Percentiles rank a stretch among this genome's conserved stretches.
phyloP scores from a whole-genome alignment of 2,329 filamentous ascomycete genomes.

The Endocalyx cinctus region DNA sequence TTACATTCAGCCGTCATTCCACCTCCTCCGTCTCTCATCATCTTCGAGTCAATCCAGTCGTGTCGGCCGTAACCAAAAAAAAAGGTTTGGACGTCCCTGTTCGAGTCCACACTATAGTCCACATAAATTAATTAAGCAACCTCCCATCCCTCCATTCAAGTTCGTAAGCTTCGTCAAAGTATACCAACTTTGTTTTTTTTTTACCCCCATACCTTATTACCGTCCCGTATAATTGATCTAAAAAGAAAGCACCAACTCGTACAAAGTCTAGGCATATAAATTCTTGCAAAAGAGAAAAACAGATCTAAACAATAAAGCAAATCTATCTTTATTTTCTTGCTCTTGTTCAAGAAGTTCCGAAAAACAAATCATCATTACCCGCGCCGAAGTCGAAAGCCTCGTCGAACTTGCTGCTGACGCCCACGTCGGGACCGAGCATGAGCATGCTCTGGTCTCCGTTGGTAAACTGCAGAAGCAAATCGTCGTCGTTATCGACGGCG shows the following conservation, averaged over 20 bases:
- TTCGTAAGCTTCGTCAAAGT: no score
- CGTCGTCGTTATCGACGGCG: constrained; percentile 42
- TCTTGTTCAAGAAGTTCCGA: constrained; percentile 29
- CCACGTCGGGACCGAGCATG: constrained; percentile 37
- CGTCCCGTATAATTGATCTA: no score
- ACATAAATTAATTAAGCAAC: no score
- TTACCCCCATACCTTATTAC: no score
- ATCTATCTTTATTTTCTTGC: neutral
- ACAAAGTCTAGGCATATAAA: neutral
- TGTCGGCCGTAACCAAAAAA: no score
- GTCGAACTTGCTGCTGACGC: constrained; percentile 52
- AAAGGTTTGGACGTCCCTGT: no score
- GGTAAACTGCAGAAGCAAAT: constrained; percentile 43
- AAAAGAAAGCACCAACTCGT: neutral
- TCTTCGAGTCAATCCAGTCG: no score
- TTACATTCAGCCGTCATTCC: no score
- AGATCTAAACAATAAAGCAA: no score
- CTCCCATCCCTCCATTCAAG: neutral
- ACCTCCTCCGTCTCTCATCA: no score
- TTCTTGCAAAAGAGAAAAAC: neutral
- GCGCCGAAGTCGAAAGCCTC: constrained; percentile 48
- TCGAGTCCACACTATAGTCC: no score
- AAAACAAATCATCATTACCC: constrained; percentile 48
- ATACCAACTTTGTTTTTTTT: no score
- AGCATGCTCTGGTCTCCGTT: constrained; percentile 41